Evolutionary conservation across 2,329 filamentous ascomycete species (phyloP).

Genomic region (Claviceps sp.): DNA sequence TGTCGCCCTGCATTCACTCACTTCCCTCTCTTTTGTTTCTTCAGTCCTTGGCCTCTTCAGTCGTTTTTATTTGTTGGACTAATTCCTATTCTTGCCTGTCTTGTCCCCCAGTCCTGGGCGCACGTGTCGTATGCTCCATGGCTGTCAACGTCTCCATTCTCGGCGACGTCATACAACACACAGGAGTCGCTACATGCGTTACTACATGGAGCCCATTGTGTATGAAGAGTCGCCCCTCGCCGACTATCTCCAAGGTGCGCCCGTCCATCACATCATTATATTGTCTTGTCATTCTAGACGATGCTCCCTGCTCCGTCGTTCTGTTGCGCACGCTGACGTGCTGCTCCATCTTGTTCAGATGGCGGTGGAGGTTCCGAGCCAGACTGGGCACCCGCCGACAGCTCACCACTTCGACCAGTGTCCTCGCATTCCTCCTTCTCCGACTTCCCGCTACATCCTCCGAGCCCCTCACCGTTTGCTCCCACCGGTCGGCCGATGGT

Average conservation of each 20-base stretch:
- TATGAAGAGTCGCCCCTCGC: slow-evolving; percentile 80
- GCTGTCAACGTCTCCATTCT: slow-evolving; percentile 15
- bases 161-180: slow-evolving; percentile 13
- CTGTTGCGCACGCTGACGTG: not conserved
- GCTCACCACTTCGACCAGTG: slow-evolving; percentile 19
- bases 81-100: not conserved
- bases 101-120: not conserved
- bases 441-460: slow-evolving; percentile 29
- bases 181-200: slow-evolving; percentile 26
- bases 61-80: not conserved
- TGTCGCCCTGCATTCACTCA: not conserved
- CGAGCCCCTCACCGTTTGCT: slow-evolving; percentile 39
- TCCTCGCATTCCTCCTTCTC: slow-evolving; percentile 13
- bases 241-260: slow-evolving; percentile 72
- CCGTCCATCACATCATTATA: not conserved
- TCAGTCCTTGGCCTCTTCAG: not conserved
- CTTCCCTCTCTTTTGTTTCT: not conserved
- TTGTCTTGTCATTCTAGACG: not conserved
- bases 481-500: slow-evolving; percentile 42
- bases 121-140: slow-evolving; percentile 12
- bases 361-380: slow-evolving; percentile 32
- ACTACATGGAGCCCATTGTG: slow-evolving; percentile 66
- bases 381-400: slow-evolving; percentile 32
- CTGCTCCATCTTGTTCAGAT: slow-evolving; percentile 18
- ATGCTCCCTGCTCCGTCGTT: not conserved